A percentile compares a stretch with the other conserved stretches of the same genome.
Evolutionary conservation across 1,284 basidiomycete species (phyloP).

Genomic region (Ceratobasidium sp.): DNA sequence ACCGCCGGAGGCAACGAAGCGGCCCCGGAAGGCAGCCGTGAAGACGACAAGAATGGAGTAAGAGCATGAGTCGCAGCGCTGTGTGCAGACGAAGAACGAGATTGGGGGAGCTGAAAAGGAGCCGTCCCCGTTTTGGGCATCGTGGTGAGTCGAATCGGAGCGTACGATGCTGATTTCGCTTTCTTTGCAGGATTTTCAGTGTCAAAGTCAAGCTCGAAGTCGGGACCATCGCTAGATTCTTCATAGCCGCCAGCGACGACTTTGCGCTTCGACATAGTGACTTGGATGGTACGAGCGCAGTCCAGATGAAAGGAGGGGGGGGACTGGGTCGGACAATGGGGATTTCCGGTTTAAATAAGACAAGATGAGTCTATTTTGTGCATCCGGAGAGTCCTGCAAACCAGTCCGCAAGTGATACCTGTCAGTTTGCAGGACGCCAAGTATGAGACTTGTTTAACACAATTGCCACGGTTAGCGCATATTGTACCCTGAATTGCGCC

Average conservation of each 20-base stretch:
- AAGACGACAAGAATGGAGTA: background rate
- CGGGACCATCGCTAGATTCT: conserved; percentile 14
- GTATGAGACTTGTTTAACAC: too few species aligned
- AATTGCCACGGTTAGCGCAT: too few species aligned
- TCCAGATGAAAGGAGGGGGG: too few species aligned
- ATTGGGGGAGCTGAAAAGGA: conserved; percentile 3
- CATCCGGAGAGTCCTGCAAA: too few species aligned
- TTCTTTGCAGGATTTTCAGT: background rate
- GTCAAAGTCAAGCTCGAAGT: background rate
- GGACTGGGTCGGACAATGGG: too few species aligned
- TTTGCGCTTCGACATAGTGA: conserved; percentile 29
- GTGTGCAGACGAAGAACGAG: background rate
- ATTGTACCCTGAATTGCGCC: too few species aligned
- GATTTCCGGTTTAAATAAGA: too few species aligned
- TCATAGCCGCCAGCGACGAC: conserved; percentile 12
- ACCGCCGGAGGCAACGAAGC: background rate
- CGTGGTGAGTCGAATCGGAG: background rate
- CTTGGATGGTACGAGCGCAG: background rate
- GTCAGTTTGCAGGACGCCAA: too few species aligned
- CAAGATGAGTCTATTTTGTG: too few species aligned
- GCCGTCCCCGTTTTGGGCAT: background rate
- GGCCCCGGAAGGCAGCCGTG: background rate
- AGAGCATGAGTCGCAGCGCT: background rate
- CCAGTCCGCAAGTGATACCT: too few species aligned
- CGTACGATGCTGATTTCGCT: background rate